These are phyloP conservation scores for Kuraishia piskuri DNA, from an alignment of 805 yeast species.

Conservation along the genomic window DNA sequence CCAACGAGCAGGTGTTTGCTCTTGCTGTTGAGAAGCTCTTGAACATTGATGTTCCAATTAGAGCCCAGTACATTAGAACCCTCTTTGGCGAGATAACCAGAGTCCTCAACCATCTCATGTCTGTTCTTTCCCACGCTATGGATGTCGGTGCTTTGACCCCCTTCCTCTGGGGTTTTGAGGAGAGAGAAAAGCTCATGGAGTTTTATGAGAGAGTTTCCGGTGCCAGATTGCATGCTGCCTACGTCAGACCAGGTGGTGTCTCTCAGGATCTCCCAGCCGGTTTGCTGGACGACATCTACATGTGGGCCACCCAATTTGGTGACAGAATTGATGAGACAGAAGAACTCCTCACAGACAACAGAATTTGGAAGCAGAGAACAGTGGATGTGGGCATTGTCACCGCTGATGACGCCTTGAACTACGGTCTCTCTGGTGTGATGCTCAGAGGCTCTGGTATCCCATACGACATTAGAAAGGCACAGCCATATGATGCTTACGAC, in stretches of 20 bases:
- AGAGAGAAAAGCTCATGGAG: conserved; percentile 88
- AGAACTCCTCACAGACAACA: conserved; percentile 81
- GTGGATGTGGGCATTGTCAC: conserved; percentile 71
- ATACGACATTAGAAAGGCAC: conserved; percentile 75
- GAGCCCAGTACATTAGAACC: conserved; percentile 81
- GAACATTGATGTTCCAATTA: conserved; percentile 76
- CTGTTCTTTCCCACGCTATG: conserved; percentile 82
- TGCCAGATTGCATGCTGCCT: conserved; percentile 83
- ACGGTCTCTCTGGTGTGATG: conserved; percentile 80
- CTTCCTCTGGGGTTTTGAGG: conserved; percentile 91
- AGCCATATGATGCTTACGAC: conserved; percentile 87
- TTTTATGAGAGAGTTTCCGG: conserved; percentile 87
- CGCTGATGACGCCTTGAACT: conserved; percentile 82
- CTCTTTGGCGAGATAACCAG: conserved; percentile 84
- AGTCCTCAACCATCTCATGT: conserved; percentile 77
- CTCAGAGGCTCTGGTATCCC: conserved; percentile 88
- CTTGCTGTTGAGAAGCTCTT: conserved; percentile 79
- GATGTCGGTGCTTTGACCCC: conserved; percentile 94
- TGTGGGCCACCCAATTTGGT: conserved; percentile 96
- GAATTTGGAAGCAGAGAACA: conserved; percentile 89
- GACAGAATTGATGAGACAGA: conserved; percentile 88
- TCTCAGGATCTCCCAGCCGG: conserved; percentile 84
- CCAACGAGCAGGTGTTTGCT: conserved; percentile 79
- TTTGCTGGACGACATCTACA: conserved; percentile 78
- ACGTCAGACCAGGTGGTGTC: conserved; percentile 89